phyloP scores from a whole-genome alignment of 768 basidiomycete genomes.

The Agrocybe praecox region DNA sequence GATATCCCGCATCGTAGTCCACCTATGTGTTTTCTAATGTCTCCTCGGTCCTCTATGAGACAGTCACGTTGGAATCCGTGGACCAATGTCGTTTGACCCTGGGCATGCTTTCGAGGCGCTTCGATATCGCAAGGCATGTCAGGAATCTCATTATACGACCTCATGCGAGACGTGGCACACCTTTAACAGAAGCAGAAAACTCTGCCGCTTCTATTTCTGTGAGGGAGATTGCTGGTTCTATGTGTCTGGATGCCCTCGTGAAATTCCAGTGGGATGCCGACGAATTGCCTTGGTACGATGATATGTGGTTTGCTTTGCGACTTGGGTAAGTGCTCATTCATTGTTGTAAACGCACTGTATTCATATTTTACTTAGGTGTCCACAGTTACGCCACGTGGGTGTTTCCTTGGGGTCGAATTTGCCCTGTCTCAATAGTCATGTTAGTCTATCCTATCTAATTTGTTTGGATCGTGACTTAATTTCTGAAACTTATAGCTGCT shows the following conservation, averaged over 20 bases:
- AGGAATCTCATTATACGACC: conserved; percentile 56
- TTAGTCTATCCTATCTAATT: conserved; percentile 33
- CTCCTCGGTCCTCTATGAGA: conserved; percentile 60
- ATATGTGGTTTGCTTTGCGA: conserved; percentile 79
- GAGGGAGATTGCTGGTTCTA: conserved; percentile 46
- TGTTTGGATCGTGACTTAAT: background rate
- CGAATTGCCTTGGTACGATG: conserved; percentile 64
- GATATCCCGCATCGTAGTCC: conserved; percentile 41
- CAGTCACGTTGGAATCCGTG: conserved; percentile 53
- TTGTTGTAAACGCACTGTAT: background rate
- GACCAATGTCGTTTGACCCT: conserved; percentile 69
- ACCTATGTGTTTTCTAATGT: conserved; percentile 51
- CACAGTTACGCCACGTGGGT: conserved; percentile 61
- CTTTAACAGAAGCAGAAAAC: conserved; percentile 29
- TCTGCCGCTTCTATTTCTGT: conserved; percentile 54
- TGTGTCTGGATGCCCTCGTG: conserved; percentile 60
- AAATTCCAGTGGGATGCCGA: conserved; percentile 77
- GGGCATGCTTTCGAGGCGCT: conserved; percentile 57
- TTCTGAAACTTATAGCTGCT: conserved; percentile 50
- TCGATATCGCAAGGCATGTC: conserved; percentile 69
- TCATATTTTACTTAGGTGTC: conserved; percentile 49
- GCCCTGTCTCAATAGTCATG: conserved; percentile 62
- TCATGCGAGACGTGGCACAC: conserved; percentile 24
- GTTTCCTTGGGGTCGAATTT: conserved; percentile 64
- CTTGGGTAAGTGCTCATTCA: conserved; percentile 45